Percentiles rank a stretch among this genome's conserved stretches.
Conservation (phyloP, 2,329 filamentous ascomycete species). For the Alternaria infectoria region DNA sequence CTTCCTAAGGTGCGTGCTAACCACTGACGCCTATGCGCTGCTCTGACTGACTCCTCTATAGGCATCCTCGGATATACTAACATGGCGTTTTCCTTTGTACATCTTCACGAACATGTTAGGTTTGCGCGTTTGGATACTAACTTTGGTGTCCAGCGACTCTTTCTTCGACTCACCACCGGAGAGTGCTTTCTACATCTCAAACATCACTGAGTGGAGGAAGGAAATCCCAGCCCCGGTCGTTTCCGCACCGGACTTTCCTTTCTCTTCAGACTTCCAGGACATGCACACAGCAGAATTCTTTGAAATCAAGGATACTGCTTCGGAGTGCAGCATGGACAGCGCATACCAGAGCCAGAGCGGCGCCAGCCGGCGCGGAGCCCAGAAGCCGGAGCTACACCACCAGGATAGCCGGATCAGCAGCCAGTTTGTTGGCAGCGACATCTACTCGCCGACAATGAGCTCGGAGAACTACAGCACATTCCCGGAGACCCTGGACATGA, state of each 20-base stretch:
- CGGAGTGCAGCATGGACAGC: slow-evolving; percentile 53
- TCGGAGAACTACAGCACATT: slow-evolving; percentile 45
- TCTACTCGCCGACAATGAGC: slow-evolving; percentile 47
- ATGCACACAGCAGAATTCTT: slow-evolving; percentile 44
- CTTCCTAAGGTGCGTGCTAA: slow-evolving; percentile 25
- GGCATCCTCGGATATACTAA: slow-evolving; percentile 38
- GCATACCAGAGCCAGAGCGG: slow-evolving; percentile 50
- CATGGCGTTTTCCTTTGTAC: slow-evolving; percentile 45
- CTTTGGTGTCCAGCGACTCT: slow-evolving; percentile 47
- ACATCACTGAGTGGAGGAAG: slow-evolving; percentile 52
- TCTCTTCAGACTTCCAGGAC: slow-evolving; percentile 42
- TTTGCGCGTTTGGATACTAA: slow-evolving; percentile 44
- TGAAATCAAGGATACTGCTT: slow-evolving; percentile 47
- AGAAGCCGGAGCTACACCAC: slow-evolving; percentile 34
- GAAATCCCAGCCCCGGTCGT: slow-evolving; percentile 45
- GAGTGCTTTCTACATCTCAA: slow-evolving; percentile 44
- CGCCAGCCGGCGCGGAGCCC: slow-evolving; percentile 41
- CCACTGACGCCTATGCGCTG: neutral
- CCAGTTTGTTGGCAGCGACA: slow-evolving; percentile 38
- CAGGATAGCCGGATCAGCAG: slow-evolving; percentile 42
- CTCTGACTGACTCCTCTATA: slow-evolving; percentile 20
- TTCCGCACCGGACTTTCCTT: slow-evolving; percentile 44
- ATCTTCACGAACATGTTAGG: slow-evolving; percentile 19
- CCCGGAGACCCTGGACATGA: slow-evolving; percentile 41
- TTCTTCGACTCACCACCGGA: slow-evolving; percentile 46